Conservation (phyloP, 148 eudicot species). For the Rhododendron mucronatum region DNA sequence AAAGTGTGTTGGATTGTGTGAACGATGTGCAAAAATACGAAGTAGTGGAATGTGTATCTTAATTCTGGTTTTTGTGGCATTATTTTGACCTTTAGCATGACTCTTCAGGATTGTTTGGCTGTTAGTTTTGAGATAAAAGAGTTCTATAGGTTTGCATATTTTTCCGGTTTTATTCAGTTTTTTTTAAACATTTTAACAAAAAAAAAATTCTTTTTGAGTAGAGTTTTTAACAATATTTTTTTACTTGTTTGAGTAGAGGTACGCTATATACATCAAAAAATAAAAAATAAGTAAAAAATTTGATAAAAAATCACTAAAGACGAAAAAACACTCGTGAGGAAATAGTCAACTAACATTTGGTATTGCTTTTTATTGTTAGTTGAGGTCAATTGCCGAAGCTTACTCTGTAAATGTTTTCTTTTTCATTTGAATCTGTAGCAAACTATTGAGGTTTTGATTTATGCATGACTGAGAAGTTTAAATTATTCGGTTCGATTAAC, state of each 20-base stretch:
- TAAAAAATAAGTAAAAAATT: too few relatives aligned
- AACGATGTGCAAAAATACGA: background rate
- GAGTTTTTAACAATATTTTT: too few relatives aligned
- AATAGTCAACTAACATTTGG: background rate
- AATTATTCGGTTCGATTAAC: too few relatives aligned
- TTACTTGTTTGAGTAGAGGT: too few relatives aligned
- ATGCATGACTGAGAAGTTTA: background rate
- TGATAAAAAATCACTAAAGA: too few relatives aligned
- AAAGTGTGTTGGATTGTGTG: background rate
- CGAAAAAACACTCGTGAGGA: too few relatives aligned
- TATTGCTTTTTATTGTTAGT: background rate
- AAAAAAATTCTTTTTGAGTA: too few relatives aligned
- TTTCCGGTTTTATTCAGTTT: too few relatives aligned
- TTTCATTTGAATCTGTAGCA: background rate
- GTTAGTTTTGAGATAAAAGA: too few relatives aligned
- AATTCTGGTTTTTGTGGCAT: background rate
- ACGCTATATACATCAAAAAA: too few relatives aligned
- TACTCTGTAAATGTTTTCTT: background rate
- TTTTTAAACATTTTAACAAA: too few relatives aligned
- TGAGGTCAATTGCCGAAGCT: background rate
- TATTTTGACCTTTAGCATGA: background rate
- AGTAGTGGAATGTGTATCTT: background rate
- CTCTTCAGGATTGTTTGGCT: background rate
- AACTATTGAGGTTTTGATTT: background rate
- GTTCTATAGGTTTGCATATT: too few relatives aligned